phyloP scores from a whole-genome alignment of 108 stramenopile genomes.

The Mayamaea pseudoterrestris region DNA sequence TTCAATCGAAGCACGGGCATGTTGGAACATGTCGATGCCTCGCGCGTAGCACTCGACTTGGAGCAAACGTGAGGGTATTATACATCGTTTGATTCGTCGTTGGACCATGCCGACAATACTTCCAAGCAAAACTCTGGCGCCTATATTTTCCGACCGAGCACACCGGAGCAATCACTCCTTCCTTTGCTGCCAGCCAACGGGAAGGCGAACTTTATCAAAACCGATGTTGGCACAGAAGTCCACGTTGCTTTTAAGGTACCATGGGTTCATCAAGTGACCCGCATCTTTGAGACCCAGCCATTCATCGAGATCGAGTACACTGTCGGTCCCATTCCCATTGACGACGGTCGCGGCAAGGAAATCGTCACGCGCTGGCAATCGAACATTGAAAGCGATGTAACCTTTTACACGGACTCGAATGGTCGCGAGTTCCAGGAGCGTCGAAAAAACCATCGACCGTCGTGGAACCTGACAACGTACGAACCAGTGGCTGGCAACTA shows the following conservation, averaged over 20 bases:
- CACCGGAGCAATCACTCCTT: slow-evolving; percentile 1
- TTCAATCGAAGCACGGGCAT: slow-evolving; percentile 23
- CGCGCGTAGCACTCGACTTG: slow-evolving; percentile 14
- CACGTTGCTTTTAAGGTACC: slow-evolving; percentile 46
- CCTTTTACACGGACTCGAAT: slow-evolving; percentile 93
- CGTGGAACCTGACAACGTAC: slow-evolving; percentile 55
- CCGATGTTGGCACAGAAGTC: slow-evolving; percentile 35
- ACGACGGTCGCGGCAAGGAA: slow-evolving; percentile 71
- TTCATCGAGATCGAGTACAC: slow-evolving; percentile 86
- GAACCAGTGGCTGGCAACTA: slow-evolving; percentile 93
- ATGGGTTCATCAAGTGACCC: slow-evolving; percentile 79
- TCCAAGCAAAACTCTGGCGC: slow-evolving; percentile 79
- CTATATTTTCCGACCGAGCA: slow-evolving; percentile 89
- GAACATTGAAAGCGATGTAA: slow-evolving; percentile 37
- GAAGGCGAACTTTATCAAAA: slow-evolving; percentile 1
- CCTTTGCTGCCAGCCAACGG: not conserved
- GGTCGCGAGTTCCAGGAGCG: slow-evolving; percentile 86
- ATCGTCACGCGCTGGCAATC: slow-evolving; percentile 68
- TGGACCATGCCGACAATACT: slow-evolving; percentile 18
- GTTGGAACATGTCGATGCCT: slow-evolving; percentile 20
- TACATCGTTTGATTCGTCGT: slow-evolving; percentile 42
- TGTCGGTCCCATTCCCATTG: slow-evolving; percentile 84
- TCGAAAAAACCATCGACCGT: slow-evolving; percentile 42
- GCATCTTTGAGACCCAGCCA: slow-evolving; percentile 41
- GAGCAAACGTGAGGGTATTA: slow-evolving; percentile 64